Evolutionary conservation across 2,329 filamentous ascomycete genomes (phyloP).

Genomic region (Ophiostoma ulmi): DNA sequence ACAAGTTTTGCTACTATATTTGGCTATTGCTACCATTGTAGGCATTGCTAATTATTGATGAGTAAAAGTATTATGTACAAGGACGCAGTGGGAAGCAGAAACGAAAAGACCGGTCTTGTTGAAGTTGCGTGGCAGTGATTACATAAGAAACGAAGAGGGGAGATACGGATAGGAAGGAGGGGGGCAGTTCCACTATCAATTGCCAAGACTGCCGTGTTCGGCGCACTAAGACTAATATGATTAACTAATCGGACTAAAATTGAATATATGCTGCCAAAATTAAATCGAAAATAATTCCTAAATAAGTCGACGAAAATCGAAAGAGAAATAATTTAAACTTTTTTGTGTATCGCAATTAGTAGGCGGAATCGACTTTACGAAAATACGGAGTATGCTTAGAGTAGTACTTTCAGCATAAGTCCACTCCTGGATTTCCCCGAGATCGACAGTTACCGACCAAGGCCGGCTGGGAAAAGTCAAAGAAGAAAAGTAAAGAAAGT

Average conservation of each 20-base stretch:
- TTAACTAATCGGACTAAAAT: neutral
- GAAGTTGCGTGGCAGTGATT: neutral
- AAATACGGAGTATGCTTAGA: neutral
- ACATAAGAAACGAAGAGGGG: neutral
- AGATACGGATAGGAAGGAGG: neutral
- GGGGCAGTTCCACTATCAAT: neutral
- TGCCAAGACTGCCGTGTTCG: constrained; percentile 6
- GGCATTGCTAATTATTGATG: neutral
- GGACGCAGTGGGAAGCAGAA: neutral
- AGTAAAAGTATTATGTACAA: neutral
- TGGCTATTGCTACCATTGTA: neutral
- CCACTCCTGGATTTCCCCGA: constrained; percentile 5
- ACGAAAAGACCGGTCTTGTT: too few species aligned
- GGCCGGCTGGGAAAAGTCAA: neutral
- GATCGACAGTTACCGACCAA: constrained; percentile 14
- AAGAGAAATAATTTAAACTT: neutral
- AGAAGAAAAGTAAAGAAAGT: neutral
- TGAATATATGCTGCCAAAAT: neutral
- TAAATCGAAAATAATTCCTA: neutral
- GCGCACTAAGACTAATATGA: neutral
- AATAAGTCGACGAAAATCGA: neutral
- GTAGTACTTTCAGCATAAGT: neutral
- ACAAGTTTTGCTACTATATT: neutral
- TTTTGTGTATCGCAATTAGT: constrained; percentile 13
- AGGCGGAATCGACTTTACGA: neutral